Conservation (phyloP, 2,329 filamentous ascomycete genomes). For the Pseudocercospora ulei region DNA sequence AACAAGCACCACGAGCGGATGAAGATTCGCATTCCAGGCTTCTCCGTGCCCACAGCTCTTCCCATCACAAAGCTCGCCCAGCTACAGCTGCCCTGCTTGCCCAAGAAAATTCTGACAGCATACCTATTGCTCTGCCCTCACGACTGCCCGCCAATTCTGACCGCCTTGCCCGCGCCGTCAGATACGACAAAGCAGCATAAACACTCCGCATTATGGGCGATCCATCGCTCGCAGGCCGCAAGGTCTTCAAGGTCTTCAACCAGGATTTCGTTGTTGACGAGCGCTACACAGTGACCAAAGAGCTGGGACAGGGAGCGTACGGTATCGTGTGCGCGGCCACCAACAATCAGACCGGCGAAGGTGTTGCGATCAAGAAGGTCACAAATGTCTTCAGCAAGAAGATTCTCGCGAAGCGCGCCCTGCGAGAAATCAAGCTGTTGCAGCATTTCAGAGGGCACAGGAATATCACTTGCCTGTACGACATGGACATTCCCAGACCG, state of each 20-base stretch:
- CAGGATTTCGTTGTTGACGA: conserved; percentile 98
- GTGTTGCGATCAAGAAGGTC: conserved; percentile 98
- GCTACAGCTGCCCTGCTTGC: background rate
- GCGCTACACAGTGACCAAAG: conserved; percentile 96
- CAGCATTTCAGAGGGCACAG: conserved; percentile 75
- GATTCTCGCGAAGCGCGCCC: conserved; percentile 92
- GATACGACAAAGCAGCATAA: conserved; percentile 4
- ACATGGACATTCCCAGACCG: conserved; percentile 97
- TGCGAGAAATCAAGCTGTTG: conserved; percentile 96
- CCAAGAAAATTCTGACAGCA: conserved; percentile 1
- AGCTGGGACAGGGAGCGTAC: conserved; percentile 94
- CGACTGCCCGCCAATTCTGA: background rate
- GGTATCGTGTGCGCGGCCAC: conserved; percentile 96
- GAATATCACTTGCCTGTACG: conserved; percentile 89
- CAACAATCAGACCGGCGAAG: conserved; percentile 81
- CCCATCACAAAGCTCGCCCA: background rate
- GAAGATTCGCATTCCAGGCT: background rate
- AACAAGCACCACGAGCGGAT: background rate
- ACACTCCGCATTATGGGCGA: conserved; percentile 45
- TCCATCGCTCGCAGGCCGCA: conserved; percentile 54
- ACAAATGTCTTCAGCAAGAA: conserved; percentile 99
- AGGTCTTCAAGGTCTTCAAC: conserved; percentile 99
- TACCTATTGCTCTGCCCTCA: background rate
- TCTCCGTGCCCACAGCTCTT: conserved; percentile 1
- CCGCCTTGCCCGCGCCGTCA: background rate